A percentile compares a stretch with the other conserved stretches of the same genome.
Evolutionary conservation across 2,329 filamentous ascomycete species (phyloP).

Genomic region (Ascomycota sp.): DNA sequence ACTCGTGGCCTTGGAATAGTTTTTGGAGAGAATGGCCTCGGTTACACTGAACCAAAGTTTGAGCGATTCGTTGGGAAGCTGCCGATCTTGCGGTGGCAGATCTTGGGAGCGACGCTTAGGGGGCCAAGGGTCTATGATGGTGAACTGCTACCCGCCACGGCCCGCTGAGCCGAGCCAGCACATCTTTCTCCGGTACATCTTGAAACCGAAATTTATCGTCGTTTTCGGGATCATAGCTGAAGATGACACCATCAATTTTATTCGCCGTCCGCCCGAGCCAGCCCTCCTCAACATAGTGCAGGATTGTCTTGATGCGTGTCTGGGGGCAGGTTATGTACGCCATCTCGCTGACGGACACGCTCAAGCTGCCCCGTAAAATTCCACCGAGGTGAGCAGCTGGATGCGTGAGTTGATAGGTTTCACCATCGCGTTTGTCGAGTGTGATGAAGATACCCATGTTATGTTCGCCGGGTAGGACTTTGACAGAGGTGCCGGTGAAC

Average conservation of each 20-base stretch:
- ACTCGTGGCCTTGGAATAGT: constrained; percentile 65
- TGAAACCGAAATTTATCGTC: constrained; percentile 63
- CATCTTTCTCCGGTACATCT: constrained; percentile 69
- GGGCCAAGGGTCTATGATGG: constrained; percentile 81
- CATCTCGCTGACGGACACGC: constrained; percentile 73
- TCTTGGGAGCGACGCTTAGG: constrained; percentile 59
- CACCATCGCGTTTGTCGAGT: constrained; percentile 56
- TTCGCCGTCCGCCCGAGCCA: constrained; percentile 88
- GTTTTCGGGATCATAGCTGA: constrained; percentile 73
- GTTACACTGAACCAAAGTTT: constrained; percentile 79
- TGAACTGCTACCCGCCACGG: constrained; percentile 60
- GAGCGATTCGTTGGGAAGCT: constrained; percentile 77
- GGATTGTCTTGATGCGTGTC: constrained; percentile 75
- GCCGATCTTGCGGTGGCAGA: constrained; percentile 57
- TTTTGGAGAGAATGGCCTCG: constrained; percentile 61
- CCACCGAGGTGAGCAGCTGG: constrained; percentile 85
- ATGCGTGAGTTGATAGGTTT: constrained; percentile 89
- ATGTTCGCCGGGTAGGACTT: constrained; percentile 77
- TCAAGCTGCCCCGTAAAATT: constrained; percentile 67
- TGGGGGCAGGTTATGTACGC: constrained; percentile 80
- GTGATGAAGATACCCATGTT: constrained; percentile 93
- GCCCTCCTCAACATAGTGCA: constrained; percentile 85
- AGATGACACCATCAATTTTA: constrained; percentile 76
- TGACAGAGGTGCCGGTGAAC: constrained; percentile 88
- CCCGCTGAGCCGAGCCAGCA: constrained; percentile 66